A percentile compares a stretch with the other conserved stretches of the same genome.
These are phyloP conservation scores for Lachnellula arida DNA, from an alignment of 2,329 filamentous ascomycete species.

Conservation along the genomic window DNA sequence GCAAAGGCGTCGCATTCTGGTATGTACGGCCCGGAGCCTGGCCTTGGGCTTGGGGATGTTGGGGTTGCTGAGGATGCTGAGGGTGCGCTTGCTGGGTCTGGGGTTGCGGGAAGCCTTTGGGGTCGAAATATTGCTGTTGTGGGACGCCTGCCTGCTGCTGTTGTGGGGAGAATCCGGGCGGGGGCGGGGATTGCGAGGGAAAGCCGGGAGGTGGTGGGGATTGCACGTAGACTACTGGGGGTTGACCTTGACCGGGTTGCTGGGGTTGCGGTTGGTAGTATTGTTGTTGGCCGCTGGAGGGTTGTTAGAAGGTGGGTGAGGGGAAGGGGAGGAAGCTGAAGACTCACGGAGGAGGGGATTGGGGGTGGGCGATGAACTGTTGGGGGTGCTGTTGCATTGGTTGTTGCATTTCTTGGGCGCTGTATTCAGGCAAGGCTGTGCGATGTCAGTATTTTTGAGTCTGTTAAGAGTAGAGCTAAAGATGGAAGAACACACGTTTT, in stretches of 20 bases:
- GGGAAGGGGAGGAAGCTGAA: background rate
- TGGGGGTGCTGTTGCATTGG: too few relatives aligned
- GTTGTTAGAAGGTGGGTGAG: background rate
- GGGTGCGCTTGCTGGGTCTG: background rate
- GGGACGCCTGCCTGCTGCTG: too few relatives aligned
- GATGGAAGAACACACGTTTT: too few relatives aligned
- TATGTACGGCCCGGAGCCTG: constrained; percentile 2
- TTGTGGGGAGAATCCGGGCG: too few relatives aligned
- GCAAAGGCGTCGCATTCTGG: constrained; percentile 13
- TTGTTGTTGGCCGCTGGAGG: constrained; percentile 2
- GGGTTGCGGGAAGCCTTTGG: background rate
- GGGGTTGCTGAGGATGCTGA: background rate
- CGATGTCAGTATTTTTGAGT: too few relatives aligned
- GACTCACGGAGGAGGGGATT: background rate
- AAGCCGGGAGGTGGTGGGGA: background rate
- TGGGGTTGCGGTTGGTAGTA: constrained; percentile 2
- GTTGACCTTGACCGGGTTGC: constrained; percentile 2
- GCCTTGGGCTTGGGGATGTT: background rate
- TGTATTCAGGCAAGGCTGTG: too few relatives aligned
- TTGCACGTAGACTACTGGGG: constrained; percentile 8
- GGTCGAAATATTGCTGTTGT: too few relatives aligned
- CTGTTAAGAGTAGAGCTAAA: too few relatives aligned
- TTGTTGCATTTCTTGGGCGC: too few relatives aligned
- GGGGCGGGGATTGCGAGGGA: too few relatives aligned
- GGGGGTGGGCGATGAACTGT: too few relatives aligned